A percentile compares a stretch with the other conserved stretches of the same genome.
Evolutionary conservation across 495 filamentous ascomycete genomes (phyloP).

Genomic region (Lophiotrema nucula): DNA sequence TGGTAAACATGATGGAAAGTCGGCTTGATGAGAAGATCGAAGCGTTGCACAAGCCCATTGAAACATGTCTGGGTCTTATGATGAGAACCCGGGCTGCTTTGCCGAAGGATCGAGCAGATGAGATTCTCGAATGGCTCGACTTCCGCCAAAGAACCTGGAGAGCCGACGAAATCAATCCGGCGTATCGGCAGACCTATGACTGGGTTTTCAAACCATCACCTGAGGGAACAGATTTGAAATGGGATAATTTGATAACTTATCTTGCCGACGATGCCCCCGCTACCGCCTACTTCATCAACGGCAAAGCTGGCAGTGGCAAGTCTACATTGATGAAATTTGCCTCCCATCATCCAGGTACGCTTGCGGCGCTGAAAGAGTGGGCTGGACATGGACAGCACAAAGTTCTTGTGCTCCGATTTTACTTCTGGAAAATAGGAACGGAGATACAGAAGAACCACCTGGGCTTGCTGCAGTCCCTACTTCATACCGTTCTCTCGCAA

Average conservation of each 20-base stretch:
- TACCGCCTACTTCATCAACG: constrained; percentile 8
- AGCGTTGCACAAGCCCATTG: background rate
- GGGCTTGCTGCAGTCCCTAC: constrained; percentile 42
- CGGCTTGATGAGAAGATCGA: background rate
- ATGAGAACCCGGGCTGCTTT: background rate
- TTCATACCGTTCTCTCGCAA: constrained; percentile 41
- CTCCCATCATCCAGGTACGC: background rate
- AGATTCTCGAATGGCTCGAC: background rate
- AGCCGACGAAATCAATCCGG: background rate
- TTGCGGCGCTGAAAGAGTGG: background rate
- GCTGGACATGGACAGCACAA: background rate
- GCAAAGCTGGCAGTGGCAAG: constrained; percentile 17
- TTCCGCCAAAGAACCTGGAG: constrained; percentile 1
- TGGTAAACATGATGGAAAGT: background rate
- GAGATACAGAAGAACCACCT: constrained; percentile 44
- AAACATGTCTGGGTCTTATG: background rate
- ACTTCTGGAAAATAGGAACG: constrained; percentile 46
- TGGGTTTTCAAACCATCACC: constrained; percentile 1
- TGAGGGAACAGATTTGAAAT: background rate
- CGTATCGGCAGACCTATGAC: background rate
- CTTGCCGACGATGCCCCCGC: background rate
- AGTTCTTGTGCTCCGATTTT: constrained; percentile 40
- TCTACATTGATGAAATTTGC: constrained; percentile 18
- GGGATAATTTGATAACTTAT: background rate
- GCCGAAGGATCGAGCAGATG: background rate